Conservation (phyloP, 2,329 filamentous ascomycete species). For the Neoarthrinium moseri region DNA sequence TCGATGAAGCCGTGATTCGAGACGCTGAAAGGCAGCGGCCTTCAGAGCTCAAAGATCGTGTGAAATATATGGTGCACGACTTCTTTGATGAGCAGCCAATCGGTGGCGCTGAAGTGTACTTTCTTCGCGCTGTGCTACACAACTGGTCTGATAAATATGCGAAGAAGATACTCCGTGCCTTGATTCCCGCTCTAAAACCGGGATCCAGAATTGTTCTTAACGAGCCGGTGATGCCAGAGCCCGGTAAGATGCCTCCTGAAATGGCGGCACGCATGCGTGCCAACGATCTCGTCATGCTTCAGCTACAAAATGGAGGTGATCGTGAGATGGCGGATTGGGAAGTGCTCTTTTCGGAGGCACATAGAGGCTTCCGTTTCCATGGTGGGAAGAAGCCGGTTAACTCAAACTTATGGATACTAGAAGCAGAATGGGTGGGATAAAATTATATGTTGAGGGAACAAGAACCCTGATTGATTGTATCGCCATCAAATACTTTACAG, state of each 20-base stretch:
- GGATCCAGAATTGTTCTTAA: constrained; percentile 32
- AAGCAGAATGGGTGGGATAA: too few species aligned
- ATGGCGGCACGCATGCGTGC: background rate
- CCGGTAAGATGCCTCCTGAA: background rate
- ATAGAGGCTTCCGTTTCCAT: background rate
- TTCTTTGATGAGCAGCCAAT: constrained; percentile 43
- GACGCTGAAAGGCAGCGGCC: constrained; percentile 45
- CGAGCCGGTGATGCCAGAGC: constrained; percentile 10
- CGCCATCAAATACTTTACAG: too few species aligned
- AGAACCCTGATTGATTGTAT: too few species aligned
- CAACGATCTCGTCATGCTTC: background rate
- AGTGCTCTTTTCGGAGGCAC: background rate
- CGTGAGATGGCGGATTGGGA: background rate
- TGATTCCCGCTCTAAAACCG: constrained; percentile 38
- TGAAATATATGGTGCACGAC: constrained; percentile 36
- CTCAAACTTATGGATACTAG: too few species aligned
- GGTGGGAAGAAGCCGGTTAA: background rate
- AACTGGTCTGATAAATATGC: constrained; percentile 43
- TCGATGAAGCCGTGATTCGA: constrained; percentile 45
- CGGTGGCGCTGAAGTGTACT: constrained; percentile 38
- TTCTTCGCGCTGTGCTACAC: constrained; percentile 46
- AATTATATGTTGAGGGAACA: too few species aligned
- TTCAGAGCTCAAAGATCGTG: constrained; percentile 11
- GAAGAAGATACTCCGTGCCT: constrained; percentile 30
- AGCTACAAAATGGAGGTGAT: background rate